Evolutionary conservation across 768 basidiomycete species (phyloP).

Genomic region (Arthromyces matolae): DNA sequence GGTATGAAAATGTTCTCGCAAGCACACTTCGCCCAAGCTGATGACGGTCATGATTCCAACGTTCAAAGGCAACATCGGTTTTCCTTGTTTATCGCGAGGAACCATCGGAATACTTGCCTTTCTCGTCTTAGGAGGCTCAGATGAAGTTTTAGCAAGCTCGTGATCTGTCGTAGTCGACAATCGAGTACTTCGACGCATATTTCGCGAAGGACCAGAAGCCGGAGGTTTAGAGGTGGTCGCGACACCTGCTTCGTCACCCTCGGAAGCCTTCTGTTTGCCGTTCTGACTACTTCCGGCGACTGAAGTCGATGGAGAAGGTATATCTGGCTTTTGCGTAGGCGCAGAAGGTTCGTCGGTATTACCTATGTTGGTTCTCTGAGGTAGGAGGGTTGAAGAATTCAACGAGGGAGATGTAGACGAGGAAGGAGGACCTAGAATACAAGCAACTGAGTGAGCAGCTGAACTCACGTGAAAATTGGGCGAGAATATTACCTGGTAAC

Average conservation of each 20-base stretch:
- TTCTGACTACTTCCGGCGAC: not conserved
- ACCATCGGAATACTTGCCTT: slow-evolving; percentile 56
- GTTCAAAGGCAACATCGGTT: slow-evolving; percentile 72
- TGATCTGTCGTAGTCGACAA: slow-evolving; percentile 1
- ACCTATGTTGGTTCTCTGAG: not conserved
- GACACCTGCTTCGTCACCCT: not conserved
- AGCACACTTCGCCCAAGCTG: slow-evolving; percentile 69
- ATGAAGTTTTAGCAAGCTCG: not conserved
- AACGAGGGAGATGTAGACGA: no score
- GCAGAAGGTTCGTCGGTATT: not conserved
- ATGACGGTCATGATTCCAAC: slow-evolving; percentile 87
- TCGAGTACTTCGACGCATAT: slow-evolving; percentile 15
- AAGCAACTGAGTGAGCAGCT: no score
- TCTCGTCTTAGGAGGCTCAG: slow-evolving; percentile 12
- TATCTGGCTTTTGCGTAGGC: slow-evolving; percentile 14
- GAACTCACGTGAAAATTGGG: no score
- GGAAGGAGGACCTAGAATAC: no score
- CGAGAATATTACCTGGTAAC: no score
- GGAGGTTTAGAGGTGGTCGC: not conserved
- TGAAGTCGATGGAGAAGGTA: slow-evolving; percentile 7
- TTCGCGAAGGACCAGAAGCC: slow-evolving; percentile 10
- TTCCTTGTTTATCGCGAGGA: slow-evolving; percentile 66
- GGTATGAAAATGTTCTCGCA: slow-evolving; percentile 83
- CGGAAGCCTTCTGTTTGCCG: not conserved
- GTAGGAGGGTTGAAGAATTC: no score